Conservation (phyloP, 306 rosid genomes). For the Vigna angularis region DNA sequence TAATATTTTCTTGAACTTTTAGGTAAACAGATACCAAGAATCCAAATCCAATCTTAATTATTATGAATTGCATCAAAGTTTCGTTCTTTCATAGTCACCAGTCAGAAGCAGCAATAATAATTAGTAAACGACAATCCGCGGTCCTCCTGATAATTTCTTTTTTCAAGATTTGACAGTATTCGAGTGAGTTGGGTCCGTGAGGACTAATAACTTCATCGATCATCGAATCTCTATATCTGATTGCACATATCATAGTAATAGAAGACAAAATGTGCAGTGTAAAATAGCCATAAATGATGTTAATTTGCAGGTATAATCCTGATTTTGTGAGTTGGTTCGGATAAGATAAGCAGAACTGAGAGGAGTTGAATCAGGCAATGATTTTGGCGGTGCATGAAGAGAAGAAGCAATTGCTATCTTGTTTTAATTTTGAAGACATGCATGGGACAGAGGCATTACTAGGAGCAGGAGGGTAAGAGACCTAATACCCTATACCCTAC, state of each 20-base stretch:
- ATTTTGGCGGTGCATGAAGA: neutral
- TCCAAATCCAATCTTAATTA: neutral
- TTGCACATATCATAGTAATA: neutral
- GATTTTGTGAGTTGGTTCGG: neutral
- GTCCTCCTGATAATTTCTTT: constrained; percentile 16
- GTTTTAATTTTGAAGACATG: constrained; percentile 1
- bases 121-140: constrained; percentile 48
- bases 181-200: neutral
- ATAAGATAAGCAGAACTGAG: neutral
- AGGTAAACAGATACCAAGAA: constrained; percentile 1
- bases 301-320: neutral
- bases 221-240: neutral
- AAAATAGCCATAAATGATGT: constrained; percentile 5
- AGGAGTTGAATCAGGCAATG: too few species aligned
- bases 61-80: constrained; percentile 12
- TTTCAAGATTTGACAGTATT: neutral
- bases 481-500: neutral
- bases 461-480: constrained; percentile 31
- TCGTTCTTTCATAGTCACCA: constrained; percentile 7
- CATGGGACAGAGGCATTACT: constrained; percentile 37
- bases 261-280: constrained; percentile 1
- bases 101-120: constrained; percentile 43
- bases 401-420: neutral
- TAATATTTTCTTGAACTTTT: constrained; percentile 4
- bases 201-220: constrained; percentile 31